Conservation (phyloP, 441 rosid species). For the Populus hybrid region DNA sequence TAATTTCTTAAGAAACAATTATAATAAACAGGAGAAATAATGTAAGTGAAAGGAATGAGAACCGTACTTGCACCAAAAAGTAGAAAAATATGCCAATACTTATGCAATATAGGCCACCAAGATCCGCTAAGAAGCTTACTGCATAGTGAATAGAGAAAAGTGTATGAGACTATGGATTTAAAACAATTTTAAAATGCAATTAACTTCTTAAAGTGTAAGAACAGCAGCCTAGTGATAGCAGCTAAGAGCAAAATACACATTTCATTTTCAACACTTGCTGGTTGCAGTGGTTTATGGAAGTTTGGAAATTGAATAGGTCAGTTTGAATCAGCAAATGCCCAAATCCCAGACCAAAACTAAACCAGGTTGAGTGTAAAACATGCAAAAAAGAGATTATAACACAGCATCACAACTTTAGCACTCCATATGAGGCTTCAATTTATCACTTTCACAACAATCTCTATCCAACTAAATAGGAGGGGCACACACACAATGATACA, state of each 20-base stretch:
- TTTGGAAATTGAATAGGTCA: background rate
- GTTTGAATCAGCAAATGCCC: background rate
- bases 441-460: too few relatives aligned
- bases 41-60: slow-evolving; percentile 14
- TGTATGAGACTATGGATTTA: slow-evolving; percentile 15
- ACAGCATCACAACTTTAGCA: too few relatives aligned
- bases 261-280: background rate
- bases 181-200: background rate
- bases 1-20: background rate
- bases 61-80: slow-evolving; percentile 79
- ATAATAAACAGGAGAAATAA: slow-evolving; percentile 7
- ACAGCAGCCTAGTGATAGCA: background rate
- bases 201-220: too few relatives aligned
- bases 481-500: too few relatives aligned
- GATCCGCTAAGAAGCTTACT: slow-evolving; percentile 99
- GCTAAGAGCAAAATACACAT: background rate
- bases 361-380: background rate
- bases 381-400: background rate
- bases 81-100: slow-evolving; percentile 88
- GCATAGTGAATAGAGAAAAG: slow-evolving; percentile 34
- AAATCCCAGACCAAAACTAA: background rate
- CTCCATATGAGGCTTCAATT: too few relatives aligned
- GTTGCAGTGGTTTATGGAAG: background rate
- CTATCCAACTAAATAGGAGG: too few relatives aligned
- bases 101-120: slow-evolving; percentile 97